Evolutionary conservation across 805 yeast species (phyloP).

Genomic region (Candida sithepensis): DNA sequence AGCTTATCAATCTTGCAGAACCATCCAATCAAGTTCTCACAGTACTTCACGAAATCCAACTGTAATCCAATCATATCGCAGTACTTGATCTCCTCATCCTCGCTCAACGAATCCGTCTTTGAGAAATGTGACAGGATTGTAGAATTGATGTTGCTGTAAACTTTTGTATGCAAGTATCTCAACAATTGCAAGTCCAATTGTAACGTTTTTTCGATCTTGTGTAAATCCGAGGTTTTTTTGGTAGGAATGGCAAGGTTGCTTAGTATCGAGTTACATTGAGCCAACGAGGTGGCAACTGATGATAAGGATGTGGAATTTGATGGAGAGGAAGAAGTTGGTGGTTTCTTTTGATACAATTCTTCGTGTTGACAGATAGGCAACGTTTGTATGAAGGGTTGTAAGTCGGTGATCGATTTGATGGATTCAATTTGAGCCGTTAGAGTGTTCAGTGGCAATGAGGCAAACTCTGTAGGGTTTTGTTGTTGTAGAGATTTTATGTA

Average conservation of each 20-base stretch:
- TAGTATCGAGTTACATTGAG: background rate
- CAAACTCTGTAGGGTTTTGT: background rate
- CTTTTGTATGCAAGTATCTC: background rate
- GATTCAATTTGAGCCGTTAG: no score
- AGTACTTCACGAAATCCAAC: background rate
- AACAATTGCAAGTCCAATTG: background rate
- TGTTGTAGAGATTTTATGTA: background rate
- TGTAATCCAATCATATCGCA: background rate
- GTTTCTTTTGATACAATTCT: background rate
- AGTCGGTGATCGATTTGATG: background rate
- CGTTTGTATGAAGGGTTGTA: background rate
- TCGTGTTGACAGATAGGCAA: background rate
- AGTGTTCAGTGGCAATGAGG: no score
- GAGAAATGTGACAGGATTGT: background rate
- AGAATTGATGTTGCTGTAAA: background rate
- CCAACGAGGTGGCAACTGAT: background rate
- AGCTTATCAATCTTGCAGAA: background rate
- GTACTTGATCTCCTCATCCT: background rate
- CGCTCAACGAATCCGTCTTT: background rate
- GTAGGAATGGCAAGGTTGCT: background rate
- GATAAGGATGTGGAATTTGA: background rate
- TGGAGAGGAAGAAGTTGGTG: background rate
- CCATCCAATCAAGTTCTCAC: background rate
- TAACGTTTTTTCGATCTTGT: background rate
- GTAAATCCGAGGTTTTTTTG: background rate